A percentile compares a stretch with the other conserved stretches of the same genome.
These are phyloP conservation scores for Gracilaria gracilis DNA, from an alignment of 23 red algal species.

Conservation along the genomic window DNA sequence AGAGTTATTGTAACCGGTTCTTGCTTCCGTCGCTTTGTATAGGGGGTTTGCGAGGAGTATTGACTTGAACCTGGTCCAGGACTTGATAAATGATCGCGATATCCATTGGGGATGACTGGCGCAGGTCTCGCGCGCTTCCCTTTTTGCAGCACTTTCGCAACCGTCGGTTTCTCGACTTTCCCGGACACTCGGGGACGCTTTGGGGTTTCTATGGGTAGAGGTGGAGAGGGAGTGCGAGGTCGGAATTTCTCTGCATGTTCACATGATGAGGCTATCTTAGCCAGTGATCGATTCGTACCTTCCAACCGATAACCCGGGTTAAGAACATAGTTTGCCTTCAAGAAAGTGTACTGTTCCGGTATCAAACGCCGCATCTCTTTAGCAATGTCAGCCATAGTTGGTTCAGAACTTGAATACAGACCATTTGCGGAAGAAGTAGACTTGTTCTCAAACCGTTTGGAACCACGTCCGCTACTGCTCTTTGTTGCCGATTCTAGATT, in stretches of 20 bases:
- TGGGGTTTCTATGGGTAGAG: neutral
- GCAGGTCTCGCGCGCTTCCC: neutral
- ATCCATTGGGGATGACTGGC: neutral
- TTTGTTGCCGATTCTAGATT: neutral
- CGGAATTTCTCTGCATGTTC: constrained; percentile 26
- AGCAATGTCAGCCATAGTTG: neutral
- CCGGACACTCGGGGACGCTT: neutral
- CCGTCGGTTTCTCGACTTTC: neutral
- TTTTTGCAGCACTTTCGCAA: neutral
- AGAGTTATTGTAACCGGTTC: neutral
- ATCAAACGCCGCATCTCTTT: constrained; percentile 12
- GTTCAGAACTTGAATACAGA: neutral
- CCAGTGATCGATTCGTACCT: constrained; percentile 13
- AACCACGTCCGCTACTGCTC: neutral
- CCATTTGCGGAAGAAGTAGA: neutral
- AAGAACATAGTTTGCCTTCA: constrained; percentile 2
- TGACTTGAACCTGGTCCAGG: neutral
- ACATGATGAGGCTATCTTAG: neutral
- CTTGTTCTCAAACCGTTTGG: neutral
- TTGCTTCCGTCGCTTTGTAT: neutral
- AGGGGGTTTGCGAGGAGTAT: neutral
- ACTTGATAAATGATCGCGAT: neutral
- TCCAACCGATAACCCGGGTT: constrained; percentile 22
- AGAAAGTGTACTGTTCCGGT: constrained; percentile 12
- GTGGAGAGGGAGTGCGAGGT: neutral